Base-by-base conservation (phyloP, 2,329 filamentous ascomycete species). In the Aspergillus jensenii region DNA sequence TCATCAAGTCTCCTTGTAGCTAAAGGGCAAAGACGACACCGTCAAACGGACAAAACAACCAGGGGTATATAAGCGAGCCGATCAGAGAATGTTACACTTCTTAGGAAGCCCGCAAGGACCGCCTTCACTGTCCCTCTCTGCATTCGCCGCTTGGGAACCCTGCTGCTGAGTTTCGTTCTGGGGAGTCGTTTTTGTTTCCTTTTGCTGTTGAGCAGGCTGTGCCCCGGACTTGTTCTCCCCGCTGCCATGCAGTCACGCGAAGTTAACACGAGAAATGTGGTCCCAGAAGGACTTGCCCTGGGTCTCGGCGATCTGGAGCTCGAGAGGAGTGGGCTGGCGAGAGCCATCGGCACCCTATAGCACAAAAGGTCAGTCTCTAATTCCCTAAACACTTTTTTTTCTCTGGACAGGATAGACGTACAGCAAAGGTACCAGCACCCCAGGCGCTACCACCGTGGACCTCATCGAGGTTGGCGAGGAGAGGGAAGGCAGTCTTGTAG, bases 391-490 rank as follows among this genome's bases (percentile, higher is more conserved):
- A 15, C 17, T 17, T 17, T 21, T 21, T 21, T 31, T 11, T 31
- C 41, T 39, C 12, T 4, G 12, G 21, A 40, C 14, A 43, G 17
- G 17, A 12, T 33, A 37, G 58, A 72, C 81, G 73, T 79, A 83
- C 86, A 62, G 93, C 82, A 68, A 96, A 96, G 64, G 93, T 96
- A 72, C 95, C 95, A 35, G 93, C 93, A 69, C 93, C 95, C 95
- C 95, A 99, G 40, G 95, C 83, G 60, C 84, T 87, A 61, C 95
- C 95, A 71, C 95, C 95, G 74, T 90, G 90, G 62, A 95, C 83
- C 82, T 97, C 92, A 31, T 72, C 73, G 37, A 96, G 76, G 78
- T 93, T 88, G 64, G 87, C 74, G 64, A 96, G 78, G 63, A 86
- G 78, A 59, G 73, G 73, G 73, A 96, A 97, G 50, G 86, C 79